A percentile compares a stretch with the other conserved stretches of the same genome.
Evolutionary conservation across 2,329 filamentous ascomycete genomes (phyloP).

Genomic region (Mollisia scopiformis): DNA sequence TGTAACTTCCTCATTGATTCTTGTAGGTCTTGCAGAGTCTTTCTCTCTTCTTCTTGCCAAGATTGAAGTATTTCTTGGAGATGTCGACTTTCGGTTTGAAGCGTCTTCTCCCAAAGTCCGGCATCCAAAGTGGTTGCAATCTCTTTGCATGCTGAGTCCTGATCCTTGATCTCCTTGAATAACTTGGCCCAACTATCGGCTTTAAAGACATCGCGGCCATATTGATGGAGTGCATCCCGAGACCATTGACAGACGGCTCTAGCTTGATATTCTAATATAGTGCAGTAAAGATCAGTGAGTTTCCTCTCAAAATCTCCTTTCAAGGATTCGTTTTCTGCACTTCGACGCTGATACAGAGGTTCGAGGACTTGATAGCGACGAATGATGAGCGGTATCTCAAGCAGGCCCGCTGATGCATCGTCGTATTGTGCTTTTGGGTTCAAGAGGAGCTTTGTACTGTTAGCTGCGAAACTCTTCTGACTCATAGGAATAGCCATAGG

Average conservation of each 20-base stretch:
- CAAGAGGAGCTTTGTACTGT: neutral
- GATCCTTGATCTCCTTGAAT: neutral
- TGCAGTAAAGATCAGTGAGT: neutral
- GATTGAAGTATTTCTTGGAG: neutral
- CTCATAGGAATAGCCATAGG: too few relatives aligned
- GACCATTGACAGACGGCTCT: conserved; percentile 3
- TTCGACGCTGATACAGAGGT: neutral
- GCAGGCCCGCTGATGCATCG: neutral
- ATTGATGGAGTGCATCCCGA: neutral
- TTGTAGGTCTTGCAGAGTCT: neutral
- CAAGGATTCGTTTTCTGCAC: neutral
- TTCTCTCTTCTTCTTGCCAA: neutral
- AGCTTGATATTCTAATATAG: neutral
- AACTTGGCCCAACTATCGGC: neutral
- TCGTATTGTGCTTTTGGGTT: conserved; percentile 2
- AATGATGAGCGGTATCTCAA: conserved; percentile 1
- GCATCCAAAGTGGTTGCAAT: neutral
- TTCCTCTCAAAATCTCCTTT: neutral
- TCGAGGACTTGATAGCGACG: conserved; percentile 2
- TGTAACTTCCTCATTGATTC: neutral
- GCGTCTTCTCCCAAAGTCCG: neutral
- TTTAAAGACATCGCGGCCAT: conserved; percentile 1
- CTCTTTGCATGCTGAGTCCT: neutral
- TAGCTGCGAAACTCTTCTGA: too few relatives aligned
- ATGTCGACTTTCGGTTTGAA: neutral